Evolutionary conservation across 768 basidiomycete species (phyloP).

Genomic region (Clitopilus hobsonii): DNA sequence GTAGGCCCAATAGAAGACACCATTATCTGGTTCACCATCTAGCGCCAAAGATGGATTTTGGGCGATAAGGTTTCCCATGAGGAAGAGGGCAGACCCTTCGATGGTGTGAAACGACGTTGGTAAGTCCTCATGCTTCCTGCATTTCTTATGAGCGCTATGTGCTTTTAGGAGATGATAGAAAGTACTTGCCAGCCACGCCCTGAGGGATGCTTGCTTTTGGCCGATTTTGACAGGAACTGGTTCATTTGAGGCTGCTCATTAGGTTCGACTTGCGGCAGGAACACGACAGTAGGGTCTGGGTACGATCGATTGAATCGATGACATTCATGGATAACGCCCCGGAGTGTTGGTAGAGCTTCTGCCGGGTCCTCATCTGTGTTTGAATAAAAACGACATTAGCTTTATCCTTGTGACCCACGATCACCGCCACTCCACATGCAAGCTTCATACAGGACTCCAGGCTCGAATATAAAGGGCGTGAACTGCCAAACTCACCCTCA

Average conservation of each 20-base stretch:
- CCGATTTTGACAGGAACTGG: neutral
- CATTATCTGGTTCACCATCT: slow-evolving; percentile 47
- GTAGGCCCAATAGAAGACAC: slow-evolving; percentile 59
- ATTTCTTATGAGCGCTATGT: slow-evolving; percentile 6
- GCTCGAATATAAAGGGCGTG: neutral
- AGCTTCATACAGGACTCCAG: slow-evolving; percentile 6
- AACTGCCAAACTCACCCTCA: slow-evolving; percentile 38
- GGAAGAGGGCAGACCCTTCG: slow-evolving; percentile 58
- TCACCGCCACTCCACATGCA: neutral
- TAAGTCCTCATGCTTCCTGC: slow-evolving; percentile 40
- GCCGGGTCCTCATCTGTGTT: slow-evolving; percentile 37
- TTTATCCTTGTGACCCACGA: neutral
- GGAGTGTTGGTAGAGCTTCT: slow-evolving; percentile 50
- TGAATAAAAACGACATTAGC: neutral
- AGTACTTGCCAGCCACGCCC: slow-evolving; percentile 13
- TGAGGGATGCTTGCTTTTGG: neutral
- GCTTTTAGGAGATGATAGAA: neutral
- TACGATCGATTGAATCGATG: slow-evolving; percentile 54
- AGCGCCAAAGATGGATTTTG: slow-evolving; percentile 46
- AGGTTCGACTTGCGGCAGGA: slow-evolving; percentile 13
- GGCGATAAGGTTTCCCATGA: slow-evolving; percentile 58
- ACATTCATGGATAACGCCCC: slow-evolving; percentile 65
- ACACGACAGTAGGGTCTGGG: slow-evolving; percentile 54
- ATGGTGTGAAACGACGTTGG: slow-evolving; percentile 65
- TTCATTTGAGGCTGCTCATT: neutral